phyloP scores from a whole-genome alignment of 768 basidiomycete genomes.

The Calocera viscosa region DNA sequence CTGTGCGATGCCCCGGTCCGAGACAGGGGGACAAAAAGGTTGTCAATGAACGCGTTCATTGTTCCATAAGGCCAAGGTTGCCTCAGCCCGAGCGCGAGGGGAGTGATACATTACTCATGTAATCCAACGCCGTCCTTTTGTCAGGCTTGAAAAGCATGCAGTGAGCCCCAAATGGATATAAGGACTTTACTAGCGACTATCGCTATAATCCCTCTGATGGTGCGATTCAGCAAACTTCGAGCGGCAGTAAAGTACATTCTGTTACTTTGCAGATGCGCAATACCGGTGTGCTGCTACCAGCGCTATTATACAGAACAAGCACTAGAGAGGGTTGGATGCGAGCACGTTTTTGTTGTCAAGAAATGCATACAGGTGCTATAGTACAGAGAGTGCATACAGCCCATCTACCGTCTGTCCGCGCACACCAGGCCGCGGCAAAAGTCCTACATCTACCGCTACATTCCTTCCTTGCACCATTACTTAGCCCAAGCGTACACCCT shows the following conservation, averaged over 20 bases:
- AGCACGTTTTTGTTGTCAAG: background rate
- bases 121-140: too few species aligned
- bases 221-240: too few species aligned
- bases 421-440: background rate
- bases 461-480: background rate
- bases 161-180: too few species aligned
- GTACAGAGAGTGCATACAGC: background rate
- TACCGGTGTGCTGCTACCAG: background rate
- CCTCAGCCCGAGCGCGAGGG: too few species aligned
- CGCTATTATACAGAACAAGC: too few species aligned
- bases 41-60: background rate
- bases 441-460: background rate
- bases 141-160: too few species aligned
- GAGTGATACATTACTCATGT: too few species aligned
- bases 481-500: background rate
- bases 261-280: too few species aligned
- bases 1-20: background rate
- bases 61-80: background rate
- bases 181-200: too few species aligned
- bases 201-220: too few species aligned
- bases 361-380: background rate
- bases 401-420: background rate
- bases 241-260: too few species aligned
- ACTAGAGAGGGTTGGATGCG: background rate
- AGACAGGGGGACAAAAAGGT: background rate